These are phyloP conservation scores for Astrephomene gubernaculifera DNA, from an alignment of 139 green algal genomes.

Conservation along the genomic window DNA sequence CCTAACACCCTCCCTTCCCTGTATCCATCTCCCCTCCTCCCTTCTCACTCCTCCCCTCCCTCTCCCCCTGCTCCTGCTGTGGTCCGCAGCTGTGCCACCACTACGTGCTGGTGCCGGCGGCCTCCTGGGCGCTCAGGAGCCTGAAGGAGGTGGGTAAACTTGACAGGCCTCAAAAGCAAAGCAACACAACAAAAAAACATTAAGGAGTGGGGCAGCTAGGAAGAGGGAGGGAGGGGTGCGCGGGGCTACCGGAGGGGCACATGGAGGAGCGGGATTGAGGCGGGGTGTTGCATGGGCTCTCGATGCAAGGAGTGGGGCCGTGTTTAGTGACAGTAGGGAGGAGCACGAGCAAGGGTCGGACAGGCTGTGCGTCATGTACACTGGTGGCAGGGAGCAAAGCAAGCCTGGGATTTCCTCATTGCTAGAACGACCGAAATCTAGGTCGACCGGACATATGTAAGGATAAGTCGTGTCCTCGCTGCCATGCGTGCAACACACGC, in stretches of 20 bases:
- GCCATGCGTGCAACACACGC: background rate
- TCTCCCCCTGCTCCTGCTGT: background rate
- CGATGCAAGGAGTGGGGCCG: background rate
- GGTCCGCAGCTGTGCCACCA: constrained; percentile 17
- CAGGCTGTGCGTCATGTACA: background rate
- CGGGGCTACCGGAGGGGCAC: background rate
- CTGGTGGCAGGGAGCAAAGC: background rate
- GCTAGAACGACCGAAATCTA: no score
- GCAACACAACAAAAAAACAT: no score
- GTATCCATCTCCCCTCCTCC: no score
- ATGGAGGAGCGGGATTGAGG: no score
- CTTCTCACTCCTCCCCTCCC: background rate
- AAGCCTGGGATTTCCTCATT: no score
- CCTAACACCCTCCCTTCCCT: no score
- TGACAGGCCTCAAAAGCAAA: no score
- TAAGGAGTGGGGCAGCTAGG: no score
- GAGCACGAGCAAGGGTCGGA: background rate
- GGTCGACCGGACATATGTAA: background rate
- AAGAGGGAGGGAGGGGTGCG: background rate
- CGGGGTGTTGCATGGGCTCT: background rate
- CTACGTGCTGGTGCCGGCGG: constrained; percentile 11
- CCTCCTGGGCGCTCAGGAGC: background rate
- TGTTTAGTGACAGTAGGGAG: background rate
- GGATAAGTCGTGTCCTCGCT: background rate
- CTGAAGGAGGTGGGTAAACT: constrained; percentile 17